Evolutionary conservation across 2,329 filamentous ascomycete species (phyloP), one percentile per base, ranked within the genome.

Genomic region (Tolypocladium inflatum): DNA sequence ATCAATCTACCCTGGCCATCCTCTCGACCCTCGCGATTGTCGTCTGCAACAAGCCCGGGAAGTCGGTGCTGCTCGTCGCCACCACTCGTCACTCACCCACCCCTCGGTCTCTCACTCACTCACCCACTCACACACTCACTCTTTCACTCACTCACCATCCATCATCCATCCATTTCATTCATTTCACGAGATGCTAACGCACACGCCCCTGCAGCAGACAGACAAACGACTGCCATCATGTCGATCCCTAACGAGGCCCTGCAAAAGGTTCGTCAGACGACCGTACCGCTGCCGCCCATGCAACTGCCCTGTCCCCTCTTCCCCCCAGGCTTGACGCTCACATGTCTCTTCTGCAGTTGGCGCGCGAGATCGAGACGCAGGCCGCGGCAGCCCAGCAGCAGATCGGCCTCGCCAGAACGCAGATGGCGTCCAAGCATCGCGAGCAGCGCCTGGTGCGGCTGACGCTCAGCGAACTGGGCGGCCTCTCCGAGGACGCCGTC

Each of bases 331-430:
- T 43, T 7, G 26, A 55, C 38, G 23, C n/a, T 35, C n/a, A 50
- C 41, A n/a, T 9, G 17, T 35, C 9, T 35, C n/a, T 50, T 26
- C 23, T 21, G 21, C 64, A 97, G 93, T 80, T 97, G 62, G 85
- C 96, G 67, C 88, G 90, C 73, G 94, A 97, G 77, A 97, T 97
- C 68, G 91, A 97, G 76, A 86, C 87, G 63, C 94, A 96, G 72
- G 92, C 92, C 17, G 78, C 90, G 45, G 87, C 87, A 62, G 90
- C 94, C 19, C 91, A 96, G 74, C 92, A 97, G 75, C 92, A 97
- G 74, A 93, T 97, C 69, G 83, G 85, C 63, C 81, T 96, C 59
- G 90, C 93, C 62, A 89, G 89, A 67, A 84, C 89, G 13, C 92
- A 97, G 73, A 89, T 96, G 65, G 82, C 86, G 9, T 80, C 85